phyloP scores from a whole-genome alignment of 106 monocot genomes.

The Gastrodia elata region DNA sequence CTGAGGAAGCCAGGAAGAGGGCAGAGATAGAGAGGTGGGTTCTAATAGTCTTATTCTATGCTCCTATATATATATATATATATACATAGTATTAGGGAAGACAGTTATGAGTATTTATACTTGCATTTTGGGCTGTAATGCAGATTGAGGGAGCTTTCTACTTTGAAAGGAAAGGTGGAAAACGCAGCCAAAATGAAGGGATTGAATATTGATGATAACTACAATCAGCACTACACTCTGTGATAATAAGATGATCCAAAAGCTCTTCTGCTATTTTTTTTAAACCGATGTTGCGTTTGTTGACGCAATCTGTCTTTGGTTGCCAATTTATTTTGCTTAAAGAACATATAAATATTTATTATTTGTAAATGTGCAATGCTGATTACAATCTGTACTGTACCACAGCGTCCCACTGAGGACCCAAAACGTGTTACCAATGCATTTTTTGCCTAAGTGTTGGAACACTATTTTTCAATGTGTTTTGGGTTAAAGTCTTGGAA shows the following conservation, averaged over 20 bases:
- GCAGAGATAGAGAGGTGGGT: conserved; percentile 45
- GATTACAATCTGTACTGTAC: too few species aligned
- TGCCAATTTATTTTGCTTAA: neutral
- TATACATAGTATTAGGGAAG: too few species aligned
- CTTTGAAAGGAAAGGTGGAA: conserved; percentile 59
- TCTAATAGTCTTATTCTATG: too few species aligned
- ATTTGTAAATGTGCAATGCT: neutral
- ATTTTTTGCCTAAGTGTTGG: too few species aligned
- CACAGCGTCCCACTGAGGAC: too few species aligned
- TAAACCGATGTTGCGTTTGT: neutral
- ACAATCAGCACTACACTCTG: conserved; percentile 55
- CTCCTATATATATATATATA: too few species aligned
- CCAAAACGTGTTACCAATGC: too few species aligned
- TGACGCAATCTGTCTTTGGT: neutral
- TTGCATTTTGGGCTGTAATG: neutral
- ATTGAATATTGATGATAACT: conserved; percentile 40
- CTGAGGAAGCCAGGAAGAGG: conserved; percentile 43
- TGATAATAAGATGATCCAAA: conserved; percentile 8
- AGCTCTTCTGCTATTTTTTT: neutral
- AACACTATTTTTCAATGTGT: too few species aligned
- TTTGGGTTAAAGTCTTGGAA: too few species aligned
- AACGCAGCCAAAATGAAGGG: conserved; percentile 50
- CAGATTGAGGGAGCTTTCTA: conserved; percentile 59
- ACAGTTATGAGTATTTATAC: too few species aligned
- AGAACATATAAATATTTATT: neutral